Evolutionary conservation across 176 grass and related monocot genomes (phyloP).

Genomic region (Bonia amplexicaulis): DNA sequence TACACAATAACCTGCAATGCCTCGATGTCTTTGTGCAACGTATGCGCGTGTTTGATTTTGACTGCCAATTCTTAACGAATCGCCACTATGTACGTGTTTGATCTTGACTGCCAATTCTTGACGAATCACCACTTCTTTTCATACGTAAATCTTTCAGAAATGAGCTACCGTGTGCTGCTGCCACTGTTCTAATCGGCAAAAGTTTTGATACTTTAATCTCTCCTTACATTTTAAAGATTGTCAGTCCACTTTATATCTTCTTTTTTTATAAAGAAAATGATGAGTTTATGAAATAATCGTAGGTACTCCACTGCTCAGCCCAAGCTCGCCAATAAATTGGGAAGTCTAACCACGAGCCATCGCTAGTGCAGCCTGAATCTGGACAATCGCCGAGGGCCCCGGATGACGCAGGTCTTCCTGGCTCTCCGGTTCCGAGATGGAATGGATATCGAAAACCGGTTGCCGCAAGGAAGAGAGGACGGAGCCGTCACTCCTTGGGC

Average conservation of each 20-base stretch:
- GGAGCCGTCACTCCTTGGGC: slow-evolving; percentile 55
- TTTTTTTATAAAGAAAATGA: not conserved
- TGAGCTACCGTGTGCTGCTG: not conserved
- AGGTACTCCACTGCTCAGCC: too few species aligned
- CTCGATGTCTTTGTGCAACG: too few species aligned
- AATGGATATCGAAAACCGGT: not conserved
- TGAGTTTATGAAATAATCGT: not conserved
- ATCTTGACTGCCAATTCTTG: too few species aligned
- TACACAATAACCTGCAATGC: too few species aligned
- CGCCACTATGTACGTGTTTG: not conserved
- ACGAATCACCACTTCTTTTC: not conserved
- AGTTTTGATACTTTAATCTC: not conserved
- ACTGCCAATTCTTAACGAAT: too few species aligned
- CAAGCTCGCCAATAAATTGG: not conserved
- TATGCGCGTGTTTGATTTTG: too few species aligned
- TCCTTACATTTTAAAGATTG: not conserved
- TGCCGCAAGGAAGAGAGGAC: slow-evolving; percentile 45
- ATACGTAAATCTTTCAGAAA: not conserved
- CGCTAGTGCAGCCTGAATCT: not conserved
- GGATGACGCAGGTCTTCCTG: not conserved
- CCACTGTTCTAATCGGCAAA: not conserved
- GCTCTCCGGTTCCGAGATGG: not conserved
- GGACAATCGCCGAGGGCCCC: slow-evolving; percentile 12
- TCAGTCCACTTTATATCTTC: not conserved
- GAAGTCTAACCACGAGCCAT: not conserved